Evolutionary conservation across 106 monocot genomes (phyloP), one percentile per base, ranked within the genome.

Genomic region (Triglochin maritima): DNA sequence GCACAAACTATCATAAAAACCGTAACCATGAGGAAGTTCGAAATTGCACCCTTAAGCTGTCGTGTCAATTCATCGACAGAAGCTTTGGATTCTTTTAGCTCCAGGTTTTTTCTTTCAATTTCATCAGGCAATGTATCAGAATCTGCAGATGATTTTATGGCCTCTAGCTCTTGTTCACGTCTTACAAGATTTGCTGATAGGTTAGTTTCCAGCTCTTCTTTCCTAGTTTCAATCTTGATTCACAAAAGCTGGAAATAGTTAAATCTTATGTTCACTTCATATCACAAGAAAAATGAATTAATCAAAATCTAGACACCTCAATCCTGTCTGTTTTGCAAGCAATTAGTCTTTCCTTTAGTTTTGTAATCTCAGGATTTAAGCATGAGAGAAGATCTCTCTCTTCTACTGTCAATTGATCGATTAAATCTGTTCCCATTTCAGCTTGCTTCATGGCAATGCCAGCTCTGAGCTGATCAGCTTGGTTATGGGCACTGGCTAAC

Each of bases 341-440:
- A 61, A 98, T 65, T 80, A 98, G 86, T 56, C 71, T 88, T 77
- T 91, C 91, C 72, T 98, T 98, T 47, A 98, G 73, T 66, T 91
- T 82, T 49, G 90, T 91, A 68, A 98, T 98, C 82, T 98, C 88
- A 65, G 96, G 96, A 73, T 98, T 98, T 65, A 98, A 73, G 57
- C 82, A 73, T 63, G 87, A 88, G 69, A 98, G 91, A 56, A 91
- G 83, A 68, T 80, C 61, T 59, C 77, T 91, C 79, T 98, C 96
- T 65, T 80, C 80, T 17, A 61, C 61, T 59, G 91, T 92, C 47
- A 98, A 64, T 71, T 98, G 96, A 80, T 98, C 91, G 68, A 92
- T 82, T 70, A 98, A 86, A 69, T 98, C 96, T 54, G 96, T 98
- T 17, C 91, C 91, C 96, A 98, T 98, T 80, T 98, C 96, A 64